Base-by-base conservation (phyloP, 805 yeast species). In the Saturnispora gosingensis region DNA sequence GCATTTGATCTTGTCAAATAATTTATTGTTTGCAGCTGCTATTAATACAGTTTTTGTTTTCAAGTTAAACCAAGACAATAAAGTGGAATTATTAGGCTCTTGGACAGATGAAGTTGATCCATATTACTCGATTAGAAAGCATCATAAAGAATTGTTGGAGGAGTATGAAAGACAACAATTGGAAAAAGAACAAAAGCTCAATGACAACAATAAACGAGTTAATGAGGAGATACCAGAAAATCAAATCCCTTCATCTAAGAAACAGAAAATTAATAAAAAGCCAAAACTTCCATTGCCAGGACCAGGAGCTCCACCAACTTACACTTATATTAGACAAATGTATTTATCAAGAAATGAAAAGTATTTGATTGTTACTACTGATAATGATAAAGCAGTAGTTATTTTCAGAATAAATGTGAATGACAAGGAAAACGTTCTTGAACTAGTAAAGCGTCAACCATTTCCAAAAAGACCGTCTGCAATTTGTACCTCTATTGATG, bases 401-500 rank as follows among this genome's bases (percentile, higher is more conserved):
- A 75, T 88, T 9, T 82, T 88, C 54, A 70, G 73, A 53, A 62
- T 66, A 40, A 43, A 65, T n/a, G 60, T 64, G 42, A 50, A 51
- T 3, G 49, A 59, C 40, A 56, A 63, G 8, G 65, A 60, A 5
- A 73, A 75, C 53, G 72, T 79, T 51, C 68, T 87, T 36, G 63
- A 62, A 22, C 64, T 83, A 18, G 59, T 77, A 39, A 84, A 85
- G 62, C 80, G 91, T 60, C 91, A 88, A 63, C 76, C 78, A 5
- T 84, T 88, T 61, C 89, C 97, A 36, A 91, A 91, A 67, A 81
- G 98, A 67, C 98, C 98, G n/a, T 83, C 88, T 58, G 82, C 96
- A 1, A 73, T 89, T 18, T 72, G 87, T 7, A 68, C 81, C 0
- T 74, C 83, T 34, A 67, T 68, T 35, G 78, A 78, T 52, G 80